Evolutionary conservation across 108 stramenopile species (phyloP), one percentile per base, ranked within the genome.

Genomic region (Skeletonema grethae): DNA sequence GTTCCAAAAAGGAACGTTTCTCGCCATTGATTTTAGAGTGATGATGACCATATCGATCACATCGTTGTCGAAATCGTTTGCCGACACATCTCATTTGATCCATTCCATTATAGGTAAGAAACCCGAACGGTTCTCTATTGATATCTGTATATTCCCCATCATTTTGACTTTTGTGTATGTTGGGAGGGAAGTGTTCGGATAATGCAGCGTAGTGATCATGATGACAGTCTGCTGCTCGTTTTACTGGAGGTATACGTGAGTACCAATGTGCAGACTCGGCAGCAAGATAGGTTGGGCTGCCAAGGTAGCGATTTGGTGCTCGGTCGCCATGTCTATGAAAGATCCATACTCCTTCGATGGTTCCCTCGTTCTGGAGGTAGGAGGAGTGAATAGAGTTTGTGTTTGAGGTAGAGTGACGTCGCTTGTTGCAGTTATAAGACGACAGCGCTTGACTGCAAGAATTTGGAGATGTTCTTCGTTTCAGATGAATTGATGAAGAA

Each of bases 301-400:
- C 80, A 1, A 90, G 64, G 39, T 80, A 74, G 12, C 86, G 77
- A 60, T 80, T 70, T 20, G 92, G 92, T 1, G 87, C 70, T 22
- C 92, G 63, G 75, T 93, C 92, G 22, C 92, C 92, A 74, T 93
- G 92, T 15, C 92, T 84, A 55, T 76, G 77, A 74, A 93, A 93
- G 36, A 90, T 78, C 84, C 86, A 92, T 18, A 87, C 83, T 16
- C 86, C 90, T 38, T 76, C 79, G 30, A 90, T 75, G 24, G 68
- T 76, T 0, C 86, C 87, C 12, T 70, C 79, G 60, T 87, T 82
- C 30, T 64, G 73, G 15, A 66, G 59, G 60, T 53, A 53, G 8
- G 60, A 36, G 7, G 31, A 16, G 60, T 32, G 32, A 20, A 36
- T 10, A 24, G 60, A 22, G 30, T 5, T 6, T 10, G 60, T 32